phyloP scores from a whole-genome alignment of 352 stramenopile genomes.

The Thraustotheca clavata region DNA sequence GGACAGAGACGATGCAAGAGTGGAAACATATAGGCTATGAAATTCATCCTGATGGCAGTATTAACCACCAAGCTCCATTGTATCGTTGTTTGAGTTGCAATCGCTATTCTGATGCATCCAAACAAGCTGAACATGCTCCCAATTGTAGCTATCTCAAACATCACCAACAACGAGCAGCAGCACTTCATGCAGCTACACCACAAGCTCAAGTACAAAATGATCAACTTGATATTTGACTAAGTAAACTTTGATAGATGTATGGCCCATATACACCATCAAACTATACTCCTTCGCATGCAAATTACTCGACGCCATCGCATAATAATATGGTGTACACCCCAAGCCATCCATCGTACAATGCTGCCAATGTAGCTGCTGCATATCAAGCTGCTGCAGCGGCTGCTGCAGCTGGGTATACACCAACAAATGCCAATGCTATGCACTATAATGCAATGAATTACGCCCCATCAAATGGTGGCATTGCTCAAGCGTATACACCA shows the following conservation, averaged over 20 bases:
- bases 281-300: background rate
- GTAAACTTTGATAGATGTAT: constrained; percentile 5
- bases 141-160: constrained; percentile 2
- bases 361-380: background rate
- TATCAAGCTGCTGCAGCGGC: background rate
- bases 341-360: background rate
- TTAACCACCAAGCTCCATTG: constrained; percentile 16
- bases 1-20: constrained; percentile 28
- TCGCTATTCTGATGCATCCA: background rate
- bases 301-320: background rate
- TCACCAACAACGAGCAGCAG: background rate
- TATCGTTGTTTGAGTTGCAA: constrained; percentile 12
- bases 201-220: background rate
- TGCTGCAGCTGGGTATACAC: background rate
- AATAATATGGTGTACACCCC: background rate
- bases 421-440: background rate
- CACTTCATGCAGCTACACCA: background rate
- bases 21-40: constrained; percentile 77
- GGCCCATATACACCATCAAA: constrained; percentile 12
- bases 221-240: no score
- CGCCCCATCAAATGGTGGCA: background rate
- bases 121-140: background rate
- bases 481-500: background rate
- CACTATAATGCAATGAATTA: background rate
- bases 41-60: constrained; percentile 49